Base-by-base conservation (phyloP, 176 grass and related monocot genomes). In the Carex parvula region DNA sequence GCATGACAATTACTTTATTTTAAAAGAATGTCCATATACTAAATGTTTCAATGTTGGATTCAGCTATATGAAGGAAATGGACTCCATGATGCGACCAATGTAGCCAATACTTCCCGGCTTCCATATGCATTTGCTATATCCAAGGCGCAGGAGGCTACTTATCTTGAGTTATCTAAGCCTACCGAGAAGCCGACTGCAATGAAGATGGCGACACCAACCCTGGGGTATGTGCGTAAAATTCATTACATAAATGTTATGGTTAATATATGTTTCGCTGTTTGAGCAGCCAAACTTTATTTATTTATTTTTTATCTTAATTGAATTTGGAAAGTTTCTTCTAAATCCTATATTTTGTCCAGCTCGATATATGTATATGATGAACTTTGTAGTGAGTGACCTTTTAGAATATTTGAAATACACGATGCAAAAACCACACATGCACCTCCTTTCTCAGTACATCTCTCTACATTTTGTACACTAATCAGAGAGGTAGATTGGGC, bases 121-220 rank as follows among this genome's bases (percentile, higher is more conserved):
- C 79, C 70, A 55, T 69, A 84, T 20, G 58, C 64, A 76, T 89
- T 87, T 58, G 63, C 21, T 5, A 71, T 67, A 67, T 83, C 26
- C 5, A 61, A 87, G 54, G 86, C 62, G 21, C 44, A 56, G 79
- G 63, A 68, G 52, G 24, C 4, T 3, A 59, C 80, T 75, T 80
- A 85, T 87, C 92, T 91, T 82, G 84, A 84, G 60, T 66, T 90
- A 55, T 82, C 79, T 84, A 85, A 88, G 56, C 79, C 85, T 54
- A 59, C 55, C 5, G 42, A 56, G 7, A 63, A 82, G 82, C 61
- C 6, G 15, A 66, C 76, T 66, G 26, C 33, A n/a, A 71, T 75
- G 56, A 9, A 64, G 53, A 85, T 72, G 69, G 69, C 58, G 84
- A 55, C 86, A 70, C 80, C 84, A 83, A 87, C 20, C 24, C 62